These are phyloP conservation scores for Irpex lacteus DNA, from an alignment of 1,284 basidiomycete genomes.

Conservation along the genomic window DNA sequence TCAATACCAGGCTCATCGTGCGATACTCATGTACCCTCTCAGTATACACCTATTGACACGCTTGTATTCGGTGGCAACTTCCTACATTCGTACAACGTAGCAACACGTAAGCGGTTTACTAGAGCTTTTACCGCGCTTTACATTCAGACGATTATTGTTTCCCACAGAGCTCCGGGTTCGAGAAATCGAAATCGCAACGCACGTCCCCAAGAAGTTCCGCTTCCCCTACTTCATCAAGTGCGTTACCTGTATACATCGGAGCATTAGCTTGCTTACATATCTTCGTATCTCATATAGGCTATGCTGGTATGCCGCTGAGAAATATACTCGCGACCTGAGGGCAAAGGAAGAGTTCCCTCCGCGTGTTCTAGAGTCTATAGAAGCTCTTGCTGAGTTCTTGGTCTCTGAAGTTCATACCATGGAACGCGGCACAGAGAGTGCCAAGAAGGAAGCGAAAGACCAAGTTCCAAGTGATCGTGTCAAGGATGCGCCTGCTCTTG, in stretches of 20 bases:
- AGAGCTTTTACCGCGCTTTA: slow-evolving; percentile 15
- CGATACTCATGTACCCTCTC: neutral
- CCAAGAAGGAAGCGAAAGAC: slow-evolving; percentile 73
- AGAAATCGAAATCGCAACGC: slow-evolving; percentile 90
- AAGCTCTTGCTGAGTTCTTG: slow-evolving; percentile 72
- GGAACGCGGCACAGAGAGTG: slow-evolving; percentile 60
- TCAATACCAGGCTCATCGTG: neutral
- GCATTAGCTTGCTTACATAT: neutral
- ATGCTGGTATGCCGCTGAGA: slow-evolving; percentile 88
- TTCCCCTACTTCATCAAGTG: slow-evolving; percentile 89
- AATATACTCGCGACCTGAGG: slow-evolving; percentile 71
- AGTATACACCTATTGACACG: slow-evolving; percentile 88
- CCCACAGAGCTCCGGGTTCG: slow-evolving; percentile 77
- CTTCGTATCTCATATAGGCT: slow-evolving; percentile 44
- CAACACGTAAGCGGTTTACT: slow-evolving; percentile 57
- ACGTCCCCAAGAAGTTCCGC: slow-evolving; percentile 92
- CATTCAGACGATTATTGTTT: slow-evolving; percentile 12
- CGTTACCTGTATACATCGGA: neutral
- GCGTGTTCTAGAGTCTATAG: slow-evolving; percentile 72
- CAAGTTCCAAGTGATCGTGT: slow-evolving; percentile 79
- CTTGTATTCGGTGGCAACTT: slow-evolving; percentile 98
- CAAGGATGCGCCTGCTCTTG: slow-evolving; percentile 74
- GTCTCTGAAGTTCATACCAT: slow-evolving; percentile 72
- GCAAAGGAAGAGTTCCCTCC: slow-evolving; percentile 55
- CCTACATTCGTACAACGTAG: slow-evolving; percentile 80